Conservation (phyloP, 192 early-diverging fungal species). For the Coemansia reversa region DNA sequence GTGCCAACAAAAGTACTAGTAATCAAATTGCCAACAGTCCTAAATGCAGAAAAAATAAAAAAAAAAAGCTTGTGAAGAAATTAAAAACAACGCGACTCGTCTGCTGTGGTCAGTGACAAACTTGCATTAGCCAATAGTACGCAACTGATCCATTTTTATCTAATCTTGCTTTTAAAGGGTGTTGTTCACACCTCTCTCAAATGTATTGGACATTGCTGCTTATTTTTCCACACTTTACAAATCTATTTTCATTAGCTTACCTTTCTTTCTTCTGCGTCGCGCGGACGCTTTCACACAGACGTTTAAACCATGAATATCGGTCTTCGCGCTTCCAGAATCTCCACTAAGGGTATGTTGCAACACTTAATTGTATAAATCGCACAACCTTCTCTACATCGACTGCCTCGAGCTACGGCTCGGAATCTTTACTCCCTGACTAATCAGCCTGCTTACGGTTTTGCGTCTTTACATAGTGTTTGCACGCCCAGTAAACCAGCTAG, state of each 20-base stretch:
- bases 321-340: constrained; percentile 21
- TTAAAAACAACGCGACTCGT: not conserved
- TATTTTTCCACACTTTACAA: no score
- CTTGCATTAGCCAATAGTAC: no score
- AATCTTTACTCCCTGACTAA: not conserved
- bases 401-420: not conserved
- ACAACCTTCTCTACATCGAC: not conserved
- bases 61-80: not conserved
- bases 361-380: not conserved
- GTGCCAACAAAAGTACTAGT: not conserved
- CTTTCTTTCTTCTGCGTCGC: not conserved
- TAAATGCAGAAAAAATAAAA: not conserved
- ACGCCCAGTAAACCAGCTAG: constrained; percentile 6
- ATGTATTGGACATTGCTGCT: no score
- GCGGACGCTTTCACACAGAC: not conserved
- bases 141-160: no score
- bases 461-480: constrained; percentile 20
- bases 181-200: no score
- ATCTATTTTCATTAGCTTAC: no score
- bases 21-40: not conserved
- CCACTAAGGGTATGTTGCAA: constrained; percentile 28
- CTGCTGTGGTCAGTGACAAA: no score
- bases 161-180: no score
- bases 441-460: not conserved
- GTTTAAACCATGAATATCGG: constrained; percentile 19